Conservation (phyloP, 192 early-diverging fungal species). For the Cladochytrium replicatum region DNA sequence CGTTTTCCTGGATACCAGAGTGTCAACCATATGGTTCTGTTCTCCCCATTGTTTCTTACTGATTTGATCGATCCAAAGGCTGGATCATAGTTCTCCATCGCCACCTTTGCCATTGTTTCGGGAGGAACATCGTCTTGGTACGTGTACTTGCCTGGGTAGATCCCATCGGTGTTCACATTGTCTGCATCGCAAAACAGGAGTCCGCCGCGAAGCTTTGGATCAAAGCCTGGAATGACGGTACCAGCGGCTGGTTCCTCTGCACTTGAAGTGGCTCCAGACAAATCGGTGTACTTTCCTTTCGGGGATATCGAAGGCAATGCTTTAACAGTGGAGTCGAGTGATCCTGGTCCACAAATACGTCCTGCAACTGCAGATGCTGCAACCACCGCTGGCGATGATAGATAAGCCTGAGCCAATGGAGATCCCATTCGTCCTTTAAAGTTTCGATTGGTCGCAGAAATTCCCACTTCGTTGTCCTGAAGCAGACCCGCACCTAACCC, state of each 20-base stretch:
- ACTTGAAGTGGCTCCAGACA: no score
- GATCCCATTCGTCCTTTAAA: constrained; percentile 99
- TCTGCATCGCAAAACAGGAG: constrained; percentile 82
- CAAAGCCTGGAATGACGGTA: constrained; percentile 68
- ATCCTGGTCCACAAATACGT: constrained; percentile 56
- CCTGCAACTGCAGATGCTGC: constrained; percentile 87
- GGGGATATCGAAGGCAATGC: no score
- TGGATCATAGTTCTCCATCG: constrained; percentile 98
- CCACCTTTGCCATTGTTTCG: constrained; percentile 85
- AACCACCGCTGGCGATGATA: constrained; percentile 94
- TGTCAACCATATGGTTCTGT: not conserved
- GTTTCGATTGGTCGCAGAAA: constrained; percentile 98
- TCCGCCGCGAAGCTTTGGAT: constrained; percentile 63
- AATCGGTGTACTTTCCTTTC: no score
- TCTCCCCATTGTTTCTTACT: no score
- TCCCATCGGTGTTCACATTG: constrained; percentile 98
- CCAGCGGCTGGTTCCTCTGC: no score
- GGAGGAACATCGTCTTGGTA: constrained; percentile 90
- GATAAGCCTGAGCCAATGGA: constrained; percentile 80
- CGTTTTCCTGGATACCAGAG: constrained; percentile 40
- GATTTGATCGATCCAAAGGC: no score
- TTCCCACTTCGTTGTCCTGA: constrained; percentile 93
- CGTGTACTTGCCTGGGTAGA: constrained; percentile 97
- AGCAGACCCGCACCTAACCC: constrained; percentile 86
- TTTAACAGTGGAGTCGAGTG: no score